Evolutionary conservation across 176 grass and related monocot genomes (phyloP).

Genomic region (Urochloa ruziziensis): DNA sequence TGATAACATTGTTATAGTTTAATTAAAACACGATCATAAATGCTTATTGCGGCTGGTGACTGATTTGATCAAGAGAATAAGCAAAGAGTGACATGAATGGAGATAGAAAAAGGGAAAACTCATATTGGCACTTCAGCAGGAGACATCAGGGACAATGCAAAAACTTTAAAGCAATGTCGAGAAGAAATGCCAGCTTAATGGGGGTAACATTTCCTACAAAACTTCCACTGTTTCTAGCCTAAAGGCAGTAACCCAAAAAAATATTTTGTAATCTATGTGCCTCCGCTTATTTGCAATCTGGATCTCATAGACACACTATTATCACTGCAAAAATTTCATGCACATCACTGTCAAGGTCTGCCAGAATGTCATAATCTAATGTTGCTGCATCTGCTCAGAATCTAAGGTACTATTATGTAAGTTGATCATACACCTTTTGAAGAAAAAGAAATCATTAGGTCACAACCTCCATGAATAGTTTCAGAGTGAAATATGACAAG

Average conservation of each 20-base stretch:
- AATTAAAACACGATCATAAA: too few species aligned
- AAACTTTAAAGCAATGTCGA: too few species aligned
- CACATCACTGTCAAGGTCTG: constrained; percentile 37
- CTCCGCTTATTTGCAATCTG: constrained; percentile 2
- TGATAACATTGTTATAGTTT: too few species aligned
- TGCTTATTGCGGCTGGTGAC: too few species aligned
- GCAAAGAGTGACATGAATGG: too few species aligned
- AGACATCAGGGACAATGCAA: too few species aligned
- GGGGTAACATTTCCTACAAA: too few species aligned
- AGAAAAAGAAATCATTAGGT: constrained; percentile 17
- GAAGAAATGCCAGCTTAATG: too few species aligned
- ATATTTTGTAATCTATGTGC: neutral
- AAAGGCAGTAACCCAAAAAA: neutral
- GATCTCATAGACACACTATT: neutral
- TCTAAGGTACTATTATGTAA: constrained; percentile 34
- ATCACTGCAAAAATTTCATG: constrained; percentile 6
- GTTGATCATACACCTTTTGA: constrained; percentile 40
- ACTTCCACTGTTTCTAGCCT: constrained; percentile 18
- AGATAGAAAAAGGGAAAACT: too few species aligned
- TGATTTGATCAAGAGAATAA: too few species aligned
- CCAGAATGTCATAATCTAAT: constrained; percentile 36
- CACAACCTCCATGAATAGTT: constrained; percentile 38
- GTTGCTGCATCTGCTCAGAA: constrained; percentile 37
- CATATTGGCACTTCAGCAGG: too few species aligned
- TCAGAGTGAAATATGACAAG: constrained; percentile 19